Evolutionary conservation across 306 rosid species (phyloP), one percentile per base, ranked within the genome.

Genomic region (Dalbergia oliveri): DNA sequence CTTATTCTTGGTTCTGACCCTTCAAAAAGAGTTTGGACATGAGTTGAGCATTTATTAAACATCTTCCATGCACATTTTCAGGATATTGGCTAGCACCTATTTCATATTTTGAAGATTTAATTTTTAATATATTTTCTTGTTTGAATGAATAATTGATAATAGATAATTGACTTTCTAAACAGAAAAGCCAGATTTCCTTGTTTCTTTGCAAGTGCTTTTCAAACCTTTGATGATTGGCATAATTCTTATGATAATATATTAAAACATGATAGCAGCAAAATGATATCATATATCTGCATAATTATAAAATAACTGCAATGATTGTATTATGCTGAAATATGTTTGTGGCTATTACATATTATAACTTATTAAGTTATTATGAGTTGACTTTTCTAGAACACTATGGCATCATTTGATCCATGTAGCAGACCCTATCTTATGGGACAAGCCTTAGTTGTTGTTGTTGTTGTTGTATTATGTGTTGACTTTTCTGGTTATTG

Each of bases 191-290:
- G 54, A n/a, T n/a, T 37, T 54, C 19, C 67, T 71, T 68, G 23
- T 68, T 47, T 69, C 31, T 54, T 71, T 53, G 76, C 37, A 16
- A 56, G 37, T 69, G 61, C 33, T 50, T 31, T 70, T 51, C 47
- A 51, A 77, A 66, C 47, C 67, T 66, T 41, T 51, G 62, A 54
- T 66, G 54, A 6, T 41, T 43, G 6, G 9, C 41, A 39, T 44
- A 18, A 58, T 16, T 54, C 31, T 37, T 51, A 21, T 77, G 58
- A 10, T 41, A 73, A 35, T 56, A 56, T 67, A 41, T 61, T 68
- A 43, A 23, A 66, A 54, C 37, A 66, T 54, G 21, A 56, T 60
- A 56, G 47, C 45, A 56, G 41, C 19, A 26, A 26, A 56, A 15
- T 31, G 5, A 26, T 12, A 49, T 49, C 11, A 69, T 49, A 50